Evolutionary conservation across 2,329 filamentous ascomycete species (phyloP), one percentile per base, ranked within the genome.

Genomic region (Penicillium nordicum): DNA sequence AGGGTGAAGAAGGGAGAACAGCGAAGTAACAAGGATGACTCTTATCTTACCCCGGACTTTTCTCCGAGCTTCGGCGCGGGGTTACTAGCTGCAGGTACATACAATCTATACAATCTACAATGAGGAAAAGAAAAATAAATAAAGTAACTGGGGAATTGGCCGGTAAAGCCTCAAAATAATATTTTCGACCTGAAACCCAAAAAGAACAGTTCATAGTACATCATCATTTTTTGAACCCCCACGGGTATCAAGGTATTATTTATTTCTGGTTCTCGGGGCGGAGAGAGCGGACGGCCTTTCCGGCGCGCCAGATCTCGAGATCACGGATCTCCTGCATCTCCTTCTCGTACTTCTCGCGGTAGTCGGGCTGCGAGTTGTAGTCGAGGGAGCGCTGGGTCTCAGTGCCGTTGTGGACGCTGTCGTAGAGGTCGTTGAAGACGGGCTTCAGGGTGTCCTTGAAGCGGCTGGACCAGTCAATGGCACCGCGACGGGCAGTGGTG

Each of bases 381-480:
- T 97, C 92, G 73, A 99, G 88, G 60, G 91, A 94, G 79, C 94
- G 87, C 87, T 94, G 83, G 73, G 94, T 99, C 88, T 99, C 94
- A 74, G 85, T 87, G 74, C 94, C 94, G 71, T 92, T 86, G 79
- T 86, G 86, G 74, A 99, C 94, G 63, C 89, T 88, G 80, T 95
- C 88, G 83, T 99, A 99, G 60, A 99, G 88, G 73, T 90, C 84
- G 82, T 97, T 93, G 86, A 99, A 99, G 75, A 99, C 89, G 73
- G 94, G 94, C 89, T 97, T 97, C 75, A 99, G 86, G 75, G 89
- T 92, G 69, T 93, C 89, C 89, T 97, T 97, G 91, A 99, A 99
- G 76, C 84, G 85, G 78, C 88, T 88, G 76, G 88, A 93, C 94
- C 94, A 99, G 86, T 99, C 94, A 76, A 99, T 96, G 80, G 94